Base-by-base conservation (phyloP, 768 basidiomycete species). In the Russula emetica region DNA sequence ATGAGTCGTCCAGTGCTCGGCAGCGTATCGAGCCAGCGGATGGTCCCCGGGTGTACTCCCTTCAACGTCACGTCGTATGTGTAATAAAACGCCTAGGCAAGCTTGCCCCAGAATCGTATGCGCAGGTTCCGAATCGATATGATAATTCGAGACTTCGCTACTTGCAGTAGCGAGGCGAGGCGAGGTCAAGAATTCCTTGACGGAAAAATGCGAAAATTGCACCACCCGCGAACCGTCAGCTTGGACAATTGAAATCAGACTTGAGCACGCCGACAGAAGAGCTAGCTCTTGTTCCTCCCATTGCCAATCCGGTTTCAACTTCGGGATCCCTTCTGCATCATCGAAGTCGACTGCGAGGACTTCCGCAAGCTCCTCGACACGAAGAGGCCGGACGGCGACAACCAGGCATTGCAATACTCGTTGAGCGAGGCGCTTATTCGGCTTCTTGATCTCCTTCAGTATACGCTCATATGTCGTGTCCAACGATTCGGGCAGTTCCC, bases 101-200 rank as follows among this genome's bases (percentile, higher is more conserved):
- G 55, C 55, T 53, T 53, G 52, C 4, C 38, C 55, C 16, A 55
- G 24, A 2, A 36, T 55, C 6, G 55, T 28, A 55, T 55, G 54
- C 1, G 54, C 54, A 26, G 36, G 36, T 38, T 40, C 54, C 7
- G 26, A 38, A 26, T 3, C 2, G 38, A 55, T 16, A 38, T 55
- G 54, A 55, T 55, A 55, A 6, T 16, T 22, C 1, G 54, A 38
- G 54, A 22, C 22, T 2, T 28, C 34, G 18, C 22, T 2, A 40
- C 7, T 55, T 2, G 22, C 5, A 24, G n/a, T 6, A 16, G 54
- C 54, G 36, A 55, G 38, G 24, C 22, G 54, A 32, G 9, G 5
- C 13, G 34, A 55, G 1, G 38, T 40, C 24, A 42, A 26, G 40
- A 42, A 55, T 22, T 40, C 38, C 7, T 20, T 55, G 38, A 55